Conservation (phyloP, 2,329 filamentous ascomycete species). For the Celoporthe dispersa region DNA sequence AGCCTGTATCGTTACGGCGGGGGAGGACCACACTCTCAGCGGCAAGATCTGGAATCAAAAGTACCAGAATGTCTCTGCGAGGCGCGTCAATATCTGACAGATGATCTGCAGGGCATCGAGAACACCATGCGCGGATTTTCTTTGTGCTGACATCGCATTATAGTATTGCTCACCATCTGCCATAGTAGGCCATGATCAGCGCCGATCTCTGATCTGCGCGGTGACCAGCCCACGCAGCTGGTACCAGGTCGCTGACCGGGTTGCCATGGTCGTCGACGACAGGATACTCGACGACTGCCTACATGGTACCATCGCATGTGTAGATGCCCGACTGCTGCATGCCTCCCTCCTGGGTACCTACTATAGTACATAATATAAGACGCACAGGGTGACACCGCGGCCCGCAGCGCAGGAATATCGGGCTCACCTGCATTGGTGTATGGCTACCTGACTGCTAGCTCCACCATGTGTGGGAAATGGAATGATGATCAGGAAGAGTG, state of each 20-base stretch:
- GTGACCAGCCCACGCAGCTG: neutral
- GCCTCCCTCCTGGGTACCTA: neutral
- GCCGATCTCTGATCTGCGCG: slow-evolving; percentile 1
- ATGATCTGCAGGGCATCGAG: neutral
- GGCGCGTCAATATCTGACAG: neutral
- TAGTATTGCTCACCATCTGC: neutral
- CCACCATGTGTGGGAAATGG: neutral
- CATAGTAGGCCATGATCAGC: neutral
- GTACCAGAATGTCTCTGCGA: neutral
- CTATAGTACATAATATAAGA: neutral
- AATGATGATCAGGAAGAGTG: neutral
- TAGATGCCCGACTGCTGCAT: neutral
- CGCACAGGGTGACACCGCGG: neutral
- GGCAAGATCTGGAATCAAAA: neutral
- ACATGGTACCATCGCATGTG: neutral
- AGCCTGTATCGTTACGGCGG: neutral
- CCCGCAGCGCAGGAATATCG: slow-evolving; percentile 4
- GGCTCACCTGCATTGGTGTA: slow-evolving; percentile 2
- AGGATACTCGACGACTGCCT: neutral
- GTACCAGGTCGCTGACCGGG: neutral
- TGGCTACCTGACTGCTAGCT: neutral
- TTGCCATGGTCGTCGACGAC: neutral
- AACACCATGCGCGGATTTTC: neutral
- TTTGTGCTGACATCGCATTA: neutral
- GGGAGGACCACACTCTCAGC: neutral